Conservation (phyloP, 805 yeast genomes). For the Metschnikowia matae region DNA sequence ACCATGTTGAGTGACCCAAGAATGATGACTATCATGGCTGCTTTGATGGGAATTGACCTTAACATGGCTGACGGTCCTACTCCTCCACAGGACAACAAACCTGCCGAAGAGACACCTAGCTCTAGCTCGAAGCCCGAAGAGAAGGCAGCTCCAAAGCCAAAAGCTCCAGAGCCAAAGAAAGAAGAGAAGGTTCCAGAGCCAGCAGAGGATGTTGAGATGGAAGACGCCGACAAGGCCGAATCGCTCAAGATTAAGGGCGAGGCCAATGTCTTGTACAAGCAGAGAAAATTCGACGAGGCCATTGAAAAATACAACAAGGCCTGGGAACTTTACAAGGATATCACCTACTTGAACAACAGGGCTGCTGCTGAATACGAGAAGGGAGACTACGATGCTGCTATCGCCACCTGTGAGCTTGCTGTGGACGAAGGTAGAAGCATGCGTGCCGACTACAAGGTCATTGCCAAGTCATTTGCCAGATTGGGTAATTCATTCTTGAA, state of each 20-base stretch:
- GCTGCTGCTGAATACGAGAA: conserved; percentile 98
- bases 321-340: conserved; percentile 74
- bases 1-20: conserved; percentile 78
- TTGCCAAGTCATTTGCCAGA: conserved; percentile 92
- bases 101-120: conserved; percentile 12
- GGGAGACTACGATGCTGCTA: conserved; percentile 84
- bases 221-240: conserved; percentile 35
- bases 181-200: conserved; percentile 7
- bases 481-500: conserved; percentile 81
- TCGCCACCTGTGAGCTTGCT: conserved; percentile 75
- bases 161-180: not conserved
- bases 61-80: conserved; percentile 35
- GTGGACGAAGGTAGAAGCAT: conserved; percentile 84
- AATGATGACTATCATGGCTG: conserved; percentile 82
- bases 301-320: conserved; percentile 83
- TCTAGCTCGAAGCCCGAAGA: conserved; percentile 12
- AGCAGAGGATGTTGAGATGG: conserved; percentile 35
- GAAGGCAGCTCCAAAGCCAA: conserved; percentile 11
- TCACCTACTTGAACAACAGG: conserved; percentile 90
- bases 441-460: conserved; percentile 86
- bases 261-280: conserved; percentile 85
- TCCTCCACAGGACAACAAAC: conserved; percentile 5
- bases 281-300: conserved; percentile 88
- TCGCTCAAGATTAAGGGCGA: conserved; percentile 74
- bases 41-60: conserved; percentile 77